phyloP scores from a whole-genome alignment of 352 stramenopile species.

The Sclerospora graminicola region DNA sequence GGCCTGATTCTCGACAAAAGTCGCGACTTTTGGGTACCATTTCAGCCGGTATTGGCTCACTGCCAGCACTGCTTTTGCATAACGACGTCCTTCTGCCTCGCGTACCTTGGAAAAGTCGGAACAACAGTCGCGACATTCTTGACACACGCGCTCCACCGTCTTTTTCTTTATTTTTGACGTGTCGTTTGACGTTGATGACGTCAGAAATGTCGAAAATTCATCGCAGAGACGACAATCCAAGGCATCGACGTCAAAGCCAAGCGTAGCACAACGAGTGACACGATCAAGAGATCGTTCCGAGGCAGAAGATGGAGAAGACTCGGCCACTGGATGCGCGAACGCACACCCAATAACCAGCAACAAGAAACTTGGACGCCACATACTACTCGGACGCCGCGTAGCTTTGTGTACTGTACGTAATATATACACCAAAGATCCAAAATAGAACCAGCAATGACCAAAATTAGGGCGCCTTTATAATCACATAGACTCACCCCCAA shows the following conservation, averaged over 20 bases:
- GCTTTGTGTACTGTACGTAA: too few relatives aligned
- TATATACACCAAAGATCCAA: too few relatives aligned
- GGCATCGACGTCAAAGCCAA: constrained; percentile 45
- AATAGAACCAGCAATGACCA: too few relatives aligned
- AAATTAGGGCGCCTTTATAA: too few relatives aligned
- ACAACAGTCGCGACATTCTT: constrained; percentile 43
- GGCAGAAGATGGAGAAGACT: too few relatives aligned
- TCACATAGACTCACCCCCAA: too few relatives aligned
- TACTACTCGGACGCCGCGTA: too few relatives aligned
- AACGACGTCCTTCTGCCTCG: constrained; percentile 26
- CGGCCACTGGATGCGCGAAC: too few relatives aligned
- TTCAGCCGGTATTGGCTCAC: constrained; percentile 45
- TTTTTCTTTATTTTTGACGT: constrained; percentile 3
- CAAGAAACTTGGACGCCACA: too few relatives aligned
- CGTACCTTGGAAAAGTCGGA: constrained; percentile 26
- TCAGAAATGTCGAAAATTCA: constrained; percentile 29
- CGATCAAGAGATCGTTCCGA: not conserved
- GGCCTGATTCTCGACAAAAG: constrained; percentile 51
- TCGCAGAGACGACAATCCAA: constrained; percentile 57
- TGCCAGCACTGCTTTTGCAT: constrained; percentile 37
- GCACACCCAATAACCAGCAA: too few relatives aligned
- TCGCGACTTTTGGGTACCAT: constrained; percentile 51
- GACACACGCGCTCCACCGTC: constrained; percentile 4
- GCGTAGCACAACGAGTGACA: constrained; percentile 18
- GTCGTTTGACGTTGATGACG: not conserved